Percentiles rank a stretch among this genome's conserved stretches.
Conservation (phyloP, 2,329 filamentous ascomycete genomes). For the Escovopsis weberi region DNA sequence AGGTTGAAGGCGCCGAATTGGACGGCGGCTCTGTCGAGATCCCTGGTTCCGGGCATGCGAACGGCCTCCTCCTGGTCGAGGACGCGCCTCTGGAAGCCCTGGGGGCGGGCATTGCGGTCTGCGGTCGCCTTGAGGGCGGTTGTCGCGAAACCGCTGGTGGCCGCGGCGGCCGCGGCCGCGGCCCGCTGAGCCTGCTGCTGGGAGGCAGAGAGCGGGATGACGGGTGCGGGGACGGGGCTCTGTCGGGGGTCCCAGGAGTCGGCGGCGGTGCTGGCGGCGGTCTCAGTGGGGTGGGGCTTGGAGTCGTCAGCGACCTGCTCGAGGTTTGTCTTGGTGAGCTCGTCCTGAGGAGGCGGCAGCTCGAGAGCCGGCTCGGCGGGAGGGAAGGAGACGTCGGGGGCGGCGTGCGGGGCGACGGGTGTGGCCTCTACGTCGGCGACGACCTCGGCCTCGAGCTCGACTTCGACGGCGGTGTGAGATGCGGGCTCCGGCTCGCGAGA, state of each 20-base stretch:
- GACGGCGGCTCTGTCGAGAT: conserved; percentile 81
- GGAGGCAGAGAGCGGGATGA: conserved; percentile 50
- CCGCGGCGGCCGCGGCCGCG: conserved; percentile 10
- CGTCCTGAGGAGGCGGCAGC: conserved; percentile 59
- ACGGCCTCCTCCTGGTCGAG: conserved; percentile 95
- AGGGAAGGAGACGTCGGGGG: conserved; percentile 10
- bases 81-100: conserved; percentile 73
- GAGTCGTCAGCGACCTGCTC: conserved; percentile 80
- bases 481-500: conserved; percentile 16
- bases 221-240: conserved; percentile 41
- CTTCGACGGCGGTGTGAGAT: conserved; percentile 9
- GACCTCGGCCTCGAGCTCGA: conserved; percentile 12
- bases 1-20: conserved; percentile 94
- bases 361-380: conserved; percentile 36
- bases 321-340: conserved; percentile 82
- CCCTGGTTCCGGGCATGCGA: conserved; percentile 94
- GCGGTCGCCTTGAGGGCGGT: conserved; percentile 66
- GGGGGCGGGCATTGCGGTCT: conserved; percentile 48
- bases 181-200: conserved; percentile 42
- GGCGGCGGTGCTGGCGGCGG: conserved; percentile 75
- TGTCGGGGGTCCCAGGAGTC: conserved; percentile 68
- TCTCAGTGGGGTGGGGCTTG: conserved; percentile 60
- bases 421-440: conserved; percentile 21
- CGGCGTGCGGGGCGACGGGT: conserved; percentile 18
- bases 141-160: conserved; percentile 58